phyloP scores from a whole-genome alignment of 208 protist species.

The Wallacemonas sp. region DNA sequence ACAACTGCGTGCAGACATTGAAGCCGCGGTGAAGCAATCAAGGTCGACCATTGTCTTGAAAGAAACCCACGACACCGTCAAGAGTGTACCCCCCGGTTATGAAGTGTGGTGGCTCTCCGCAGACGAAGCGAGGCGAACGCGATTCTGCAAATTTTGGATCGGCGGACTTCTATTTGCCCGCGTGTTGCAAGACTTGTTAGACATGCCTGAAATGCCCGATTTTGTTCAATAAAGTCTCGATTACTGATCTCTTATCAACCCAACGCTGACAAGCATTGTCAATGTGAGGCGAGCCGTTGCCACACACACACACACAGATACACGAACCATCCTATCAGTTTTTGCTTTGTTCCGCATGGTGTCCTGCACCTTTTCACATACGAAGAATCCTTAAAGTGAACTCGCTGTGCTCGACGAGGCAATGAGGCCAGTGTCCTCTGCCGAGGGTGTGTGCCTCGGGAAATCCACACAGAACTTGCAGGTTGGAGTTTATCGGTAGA shows the following conservation, averaged over 20 bases:
- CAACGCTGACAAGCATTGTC: not conserved
- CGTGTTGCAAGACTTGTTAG: constrained; percentile 65
- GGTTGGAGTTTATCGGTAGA: too few relatives aligned
- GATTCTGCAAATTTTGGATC: constrained; percentile 71
- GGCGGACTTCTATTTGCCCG: constrained; percentile 38
- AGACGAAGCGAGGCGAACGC: constrained; percentile 46
- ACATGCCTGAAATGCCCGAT: constrained; percentile 87
- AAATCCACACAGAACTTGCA: too few relatives aligned
- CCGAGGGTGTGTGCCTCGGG: too few relatives aligned
- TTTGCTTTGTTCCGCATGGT: too few relatives aligned
- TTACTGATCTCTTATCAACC: not conserved
- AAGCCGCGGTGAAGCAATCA: constrained; percentile 23
- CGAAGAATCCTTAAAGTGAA: too few relatives aligned
- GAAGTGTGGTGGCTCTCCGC: constrained; percentile 79
- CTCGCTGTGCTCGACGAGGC: too few relatives aligned
- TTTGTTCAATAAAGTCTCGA: constrained; percentile 39
- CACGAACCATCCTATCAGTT: too few relatives aligned
- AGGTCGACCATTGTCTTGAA: constrained; percentile 33
- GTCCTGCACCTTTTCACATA: too few relatives aligned
- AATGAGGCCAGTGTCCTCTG: too few relatives aligned
- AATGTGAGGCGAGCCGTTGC: too few relatives aligned
- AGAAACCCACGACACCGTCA: constrained; percentile 26
- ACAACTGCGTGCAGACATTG: constrained; percentile 22
- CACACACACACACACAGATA: too few relatives aligned
- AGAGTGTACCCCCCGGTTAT: constrained; percentile 37